phyloP scores from a whole-genome alignment of 345 rosid genomes.

The Citrus maxima region DNA sequence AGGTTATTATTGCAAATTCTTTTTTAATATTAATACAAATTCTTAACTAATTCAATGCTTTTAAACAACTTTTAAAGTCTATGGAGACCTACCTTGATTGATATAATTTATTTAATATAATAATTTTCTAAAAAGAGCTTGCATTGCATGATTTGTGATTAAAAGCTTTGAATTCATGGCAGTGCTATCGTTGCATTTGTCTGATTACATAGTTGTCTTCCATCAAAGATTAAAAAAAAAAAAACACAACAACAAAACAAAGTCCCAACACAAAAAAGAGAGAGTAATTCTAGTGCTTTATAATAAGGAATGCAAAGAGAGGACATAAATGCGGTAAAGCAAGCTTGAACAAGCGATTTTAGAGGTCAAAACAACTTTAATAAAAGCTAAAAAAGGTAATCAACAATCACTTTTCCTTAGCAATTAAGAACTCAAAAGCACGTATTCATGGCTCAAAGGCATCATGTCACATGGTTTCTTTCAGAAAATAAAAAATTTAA shows the following conservation, averaged over 20 bases:
- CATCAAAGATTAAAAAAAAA: neutral
- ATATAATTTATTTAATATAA: too few species aligned
- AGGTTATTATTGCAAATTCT: too few species aligned
- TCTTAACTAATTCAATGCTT: too few species aligned
- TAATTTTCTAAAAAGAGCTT: too few species aligned
- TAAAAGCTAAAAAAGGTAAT: neutral
- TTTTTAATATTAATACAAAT: too few species aligned
- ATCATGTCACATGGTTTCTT: neutral
- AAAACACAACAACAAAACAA: neutral
- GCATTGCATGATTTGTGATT: too few species aligned
- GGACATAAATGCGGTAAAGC: neutral
- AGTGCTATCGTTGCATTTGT: too few species aligned
- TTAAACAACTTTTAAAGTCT: too few species aligned
- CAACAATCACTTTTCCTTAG: neutral
- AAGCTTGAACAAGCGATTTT: neutral
- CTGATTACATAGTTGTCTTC: neutral
- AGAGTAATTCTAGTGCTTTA: neutral
- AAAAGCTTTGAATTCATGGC: too few species aligned
- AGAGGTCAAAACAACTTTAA: slow-evolving; percentile 1
- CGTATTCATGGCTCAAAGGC: neutral
- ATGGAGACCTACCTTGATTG: too few species aligned
- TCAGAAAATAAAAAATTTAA: neutral
- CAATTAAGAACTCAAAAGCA: slow-evolving; percentile 5
- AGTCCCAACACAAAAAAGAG: neutral
- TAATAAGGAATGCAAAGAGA: neutral